Conservation (phyloP, 352 stramenopile genomes). For the Blastocystis sp. region DNA sequence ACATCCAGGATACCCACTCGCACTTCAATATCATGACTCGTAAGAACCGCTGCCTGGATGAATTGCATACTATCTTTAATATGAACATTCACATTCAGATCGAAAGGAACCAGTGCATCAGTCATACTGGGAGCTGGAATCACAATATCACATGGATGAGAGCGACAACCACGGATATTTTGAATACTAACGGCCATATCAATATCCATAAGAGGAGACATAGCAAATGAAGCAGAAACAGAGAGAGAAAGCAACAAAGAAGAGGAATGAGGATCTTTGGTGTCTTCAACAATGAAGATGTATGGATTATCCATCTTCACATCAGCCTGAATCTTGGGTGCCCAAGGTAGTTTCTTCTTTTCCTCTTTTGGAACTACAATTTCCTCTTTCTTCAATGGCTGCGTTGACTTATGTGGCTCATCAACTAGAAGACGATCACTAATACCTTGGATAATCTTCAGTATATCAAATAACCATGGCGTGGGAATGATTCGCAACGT, state of each 20-base stretch:
- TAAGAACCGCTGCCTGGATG: constrained; percentile 25
- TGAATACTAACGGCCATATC: constrained; percentile 15
- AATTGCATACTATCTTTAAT: not conserved
- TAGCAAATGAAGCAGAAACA: not conserved
- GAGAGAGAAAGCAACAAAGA: constrained; percentile 32
- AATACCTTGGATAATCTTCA: constrained; percentile 43
- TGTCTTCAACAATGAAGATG: constrained; percentile 56
- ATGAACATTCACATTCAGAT: constrained; percentile 43
- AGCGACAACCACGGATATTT: constrained; percentile 57
- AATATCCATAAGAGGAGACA: constrained; percentile 22
- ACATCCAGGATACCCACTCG: constrained; percentile 56
- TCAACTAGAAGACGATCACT: not conserved
- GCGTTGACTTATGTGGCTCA: not conserved
- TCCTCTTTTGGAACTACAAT: not conserved
- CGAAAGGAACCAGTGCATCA: constrained; percentile 38
- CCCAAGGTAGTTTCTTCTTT: not conserved
- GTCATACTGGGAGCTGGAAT: constrained; percentile 37
- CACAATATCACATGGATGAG: not conserved
- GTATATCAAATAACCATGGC: constrained; percentile 48
- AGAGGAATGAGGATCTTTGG: not conserved
- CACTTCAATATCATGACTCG: constrained; percentile 43
- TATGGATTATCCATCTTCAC: constrained; percentile 50
- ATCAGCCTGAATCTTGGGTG: not conserved
- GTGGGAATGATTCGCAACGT: constrained; percentile 37
- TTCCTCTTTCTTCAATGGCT: not conserved